These are phyloP conservation scores for Parsonsia alboflavescens DNA, from an alignment of 257 asterid species.

Conservation along the genomic window DNA sequence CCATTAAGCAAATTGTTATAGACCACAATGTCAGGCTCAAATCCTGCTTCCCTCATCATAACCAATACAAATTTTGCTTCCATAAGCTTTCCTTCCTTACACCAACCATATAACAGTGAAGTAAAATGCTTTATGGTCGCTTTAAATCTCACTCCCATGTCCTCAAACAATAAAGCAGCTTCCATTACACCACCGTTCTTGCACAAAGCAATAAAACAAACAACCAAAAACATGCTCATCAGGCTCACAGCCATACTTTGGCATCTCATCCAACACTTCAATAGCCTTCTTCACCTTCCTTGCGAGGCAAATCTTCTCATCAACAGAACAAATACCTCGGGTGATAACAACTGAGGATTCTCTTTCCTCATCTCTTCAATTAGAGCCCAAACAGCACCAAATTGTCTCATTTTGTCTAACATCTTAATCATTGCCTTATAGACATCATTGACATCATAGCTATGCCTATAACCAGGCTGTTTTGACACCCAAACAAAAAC, in stretches of 20 bases:
- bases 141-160: conserved; percentile 59
- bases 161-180: conserved; percentile 82
- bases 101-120: conserved; percentile 82
- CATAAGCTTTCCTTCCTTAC: conserved; percentile 79
- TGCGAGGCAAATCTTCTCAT: conserved; percentile 94
- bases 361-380: conserved; percentile 91
- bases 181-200: conserved; percentile 87
- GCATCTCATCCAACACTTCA: conserved; percentile 92
- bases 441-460: conserved; percentile 75
- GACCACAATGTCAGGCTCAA: conserved; percentile 85
- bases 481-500: conserved; percentile 81
- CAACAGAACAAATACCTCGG: conserved; percentile 69
- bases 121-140: conserved; percentile 84
- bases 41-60: conserved; percentile 88
- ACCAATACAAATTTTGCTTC: conserved; percentile 80
- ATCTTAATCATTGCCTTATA: conserved; percentile 75
- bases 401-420: conserved; percentile 84
- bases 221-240: conserved; percentile 90
- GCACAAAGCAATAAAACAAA: conserved; percentile 81
- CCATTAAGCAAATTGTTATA: conserved; percentile 81
- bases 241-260: conserved; percentile 80
- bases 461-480: conserved; percentile 72
- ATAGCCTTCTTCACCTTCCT: conserved; percentile 90
- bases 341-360: conserved; percentile 56
- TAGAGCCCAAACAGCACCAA: conserved; percentile 96